A percentile compares a stretch with the other conserved stretches of the same genome.
Conservation (phyloP, 208 protist species). For the Leishmania turanica region DNA sequence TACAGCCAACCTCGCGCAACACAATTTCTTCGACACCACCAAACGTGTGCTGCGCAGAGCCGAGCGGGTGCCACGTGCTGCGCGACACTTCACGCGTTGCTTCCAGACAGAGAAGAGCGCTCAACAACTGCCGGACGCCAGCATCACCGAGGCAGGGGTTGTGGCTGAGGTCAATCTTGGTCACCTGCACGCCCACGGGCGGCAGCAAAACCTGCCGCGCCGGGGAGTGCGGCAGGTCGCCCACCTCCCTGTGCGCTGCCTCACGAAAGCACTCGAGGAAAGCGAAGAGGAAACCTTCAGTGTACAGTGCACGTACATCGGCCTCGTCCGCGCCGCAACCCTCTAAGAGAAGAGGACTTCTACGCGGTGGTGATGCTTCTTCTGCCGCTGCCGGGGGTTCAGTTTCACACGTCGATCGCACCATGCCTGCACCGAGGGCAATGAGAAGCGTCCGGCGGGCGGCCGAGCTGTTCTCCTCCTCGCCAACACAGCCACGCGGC, state of each 20-base stretch:
- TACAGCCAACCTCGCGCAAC: conserved; percentile 28
- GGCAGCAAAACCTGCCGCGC: background rate
- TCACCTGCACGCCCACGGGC: conserved; percentile 2
- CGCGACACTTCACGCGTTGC: background rate
- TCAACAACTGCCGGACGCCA: conserved; percentile 19
- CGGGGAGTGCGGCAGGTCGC: background rate
- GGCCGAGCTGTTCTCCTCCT: background rate
- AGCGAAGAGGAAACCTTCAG: conserved; percentile 4
- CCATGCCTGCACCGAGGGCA: background rate
- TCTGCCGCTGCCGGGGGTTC: background rate
- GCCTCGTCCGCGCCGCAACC: conserved; percentile 7
- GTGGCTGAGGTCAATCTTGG: conserved; percentile 32
- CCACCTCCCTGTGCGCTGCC: conserved; percentile 9
- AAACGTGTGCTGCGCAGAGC: conserved; percentile 2
- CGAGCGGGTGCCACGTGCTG: background rate
- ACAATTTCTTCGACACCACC: conserved; percentile 3
- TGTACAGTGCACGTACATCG: conserved; percentile 14
- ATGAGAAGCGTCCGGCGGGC: background rate
- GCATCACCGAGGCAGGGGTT: conserved; percentile 12
- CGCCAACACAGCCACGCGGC: background rate
- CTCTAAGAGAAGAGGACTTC: conserved; percentile 1
- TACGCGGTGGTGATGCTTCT: background rate
- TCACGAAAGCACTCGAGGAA: conserved; percentile 10
- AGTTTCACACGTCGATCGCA: background rate
- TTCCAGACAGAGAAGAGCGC: conserved; percentile 18